These are phyloP conservation scores for Pichia nanzhaoensis DNA, from an alignment of 805 yeast species.

Conservation along the genomic window DNA sequence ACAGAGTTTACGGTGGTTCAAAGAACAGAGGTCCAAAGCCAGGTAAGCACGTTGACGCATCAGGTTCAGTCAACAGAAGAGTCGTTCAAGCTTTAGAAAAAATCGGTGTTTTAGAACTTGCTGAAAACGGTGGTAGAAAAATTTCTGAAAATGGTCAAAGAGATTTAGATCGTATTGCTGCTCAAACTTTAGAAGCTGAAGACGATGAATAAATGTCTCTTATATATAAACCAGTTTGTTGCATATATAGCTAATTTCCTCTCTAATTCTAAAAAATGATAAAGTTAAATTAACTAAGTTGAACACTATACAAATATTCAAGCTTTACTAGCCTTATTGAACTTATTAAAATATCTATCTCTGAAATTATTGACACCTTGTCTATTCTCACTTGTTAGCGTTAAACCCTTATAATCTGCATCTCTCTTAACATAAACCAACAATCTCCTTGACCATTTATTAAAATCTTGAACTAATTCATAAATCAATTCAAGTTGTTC, in stretches of 20 bases:
- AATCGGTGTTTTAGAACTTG: constrained; percentile 93
- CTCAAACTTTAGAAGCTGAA: constrained; percentile 93
- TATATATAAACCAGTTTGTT: constrained; percentile 4
- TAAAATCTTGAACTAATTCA: constrained; percentile 79
- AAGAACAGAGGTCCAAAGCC: constrained; percentile 99
- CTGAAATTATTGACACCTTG: constrained; percentile 55
- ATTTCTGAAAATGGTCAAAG: constrained; percentile 99
- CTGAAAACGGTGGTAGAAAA: constrained; percentile 99
- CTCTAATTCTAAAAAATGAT: constrained; percentile 2
- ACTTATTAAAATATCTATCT: constrained; percentile 68
- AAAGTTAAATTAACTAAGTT: neutral
- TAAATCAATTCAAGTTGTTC: constrained; percentile 61
- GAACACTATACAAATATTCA: neutral
- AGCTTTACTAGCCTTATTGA: constrained; percentile 22
- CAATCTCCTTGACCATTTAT: constrained; percentile 88
- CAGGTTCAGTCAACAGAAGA: constrained; percentile 98
- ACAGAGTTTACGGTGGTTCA: constrained; percentile 99
- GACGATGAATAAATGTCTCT: constrained; percentile 43
- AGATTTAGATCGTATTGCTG: constrained; percentile 99
- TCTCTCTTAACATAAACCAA: constrained; percentile 70
- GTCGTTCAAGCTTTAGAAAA: constrained; percentile 97
- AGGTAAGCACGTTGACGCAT: constrained; percentile 97
- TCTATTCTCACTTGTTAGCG: constrained; percentile 37
- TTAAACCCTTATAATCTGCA: constrained; percentile 41
- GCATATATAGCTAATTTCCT: constrained; percentile 1